phyloP scores from a whole-genome alignment of 2,329 filamentous ascomycete species.

The Metarhizium sp. region DNA sequence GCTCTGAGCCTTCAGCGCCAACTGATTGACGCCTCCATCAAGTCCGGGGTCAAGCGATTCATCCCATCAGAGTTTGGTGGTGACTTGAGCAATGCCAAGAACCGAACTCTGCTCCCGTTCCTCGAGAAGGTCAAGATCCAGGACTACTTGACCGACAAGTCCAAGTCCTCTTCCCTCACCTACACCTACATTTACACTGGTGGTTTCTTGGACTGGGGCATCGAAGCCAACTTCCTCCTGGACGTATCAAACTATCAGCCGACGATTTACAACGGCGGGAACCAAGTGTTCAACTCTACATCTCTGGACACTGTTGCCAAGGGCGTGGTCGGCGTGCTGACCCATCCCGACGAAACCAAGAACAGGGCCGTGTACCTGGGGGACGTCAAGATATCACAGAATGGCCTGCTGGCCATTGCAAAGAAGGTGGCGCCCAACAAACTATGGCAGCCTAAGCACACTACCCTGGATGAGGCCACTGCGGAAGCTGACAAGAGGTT shows the following conservation, averaged over 20 bases:
- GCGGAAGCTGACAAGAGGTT: slow-evolving; percentile 19
- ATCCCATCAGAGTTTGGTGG: slow-evolving; percentile 49
- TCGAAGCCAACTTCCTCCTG: slow-evolving; percentile 32
- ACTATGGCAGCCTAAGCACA: slow-evolving; percentile 34
- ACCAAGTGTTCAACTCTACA: slow-evolving; percentile 36
- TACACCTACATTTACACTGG: slow-evolving; percentile 47
- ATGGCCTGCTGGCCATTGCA: slow-evolving; percentile 31
- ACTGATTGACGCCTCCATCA: slow-evolving; percentile 48
- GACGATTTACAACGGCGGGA: slow-evolving; percentile 40
- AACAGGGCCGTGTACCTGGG: slow-evolving; percentile 40
- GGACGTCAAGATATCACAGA: slow-evolving; percentile 35
- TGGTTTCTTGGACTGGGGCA: slow-evolving; percentile 50
- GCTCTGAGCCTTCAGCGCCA: slow-evolving; percentile 28
- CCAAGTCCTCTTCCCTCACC: slow-evolving; percentile 31
- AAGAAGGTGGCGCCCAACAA: slow-evolving; percentile 39
- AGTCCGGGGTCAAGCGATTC: slow-evolving; percentile 52
- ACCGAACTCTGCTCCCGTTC: slow-evolving; percentile 39
- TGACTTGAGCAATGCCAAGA: slow-evolving; percentile 22
- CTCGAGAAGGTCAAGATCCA: slow-evolving; percentile 35
- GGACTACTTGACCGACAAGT: slow-evolving; percentile 30
- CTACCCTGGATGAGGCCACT: slow-evolving; percentile 17
- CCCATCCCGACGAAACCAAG: slow-evolving; percentile 40
- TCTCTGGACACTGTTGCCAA: slow-evolving; percentile 36
- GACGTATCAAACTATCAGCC: slow-evolving; percentile 29
- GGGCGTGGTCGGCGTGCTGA: slow-evolving; percentile 38